A percentile compares a stretch with the other conserved stretches of the same genome.
Evolutionary conservation across 805 yeast genomes (phyloP).

Genomic region (Metschnikowia cubensis): DNA sequence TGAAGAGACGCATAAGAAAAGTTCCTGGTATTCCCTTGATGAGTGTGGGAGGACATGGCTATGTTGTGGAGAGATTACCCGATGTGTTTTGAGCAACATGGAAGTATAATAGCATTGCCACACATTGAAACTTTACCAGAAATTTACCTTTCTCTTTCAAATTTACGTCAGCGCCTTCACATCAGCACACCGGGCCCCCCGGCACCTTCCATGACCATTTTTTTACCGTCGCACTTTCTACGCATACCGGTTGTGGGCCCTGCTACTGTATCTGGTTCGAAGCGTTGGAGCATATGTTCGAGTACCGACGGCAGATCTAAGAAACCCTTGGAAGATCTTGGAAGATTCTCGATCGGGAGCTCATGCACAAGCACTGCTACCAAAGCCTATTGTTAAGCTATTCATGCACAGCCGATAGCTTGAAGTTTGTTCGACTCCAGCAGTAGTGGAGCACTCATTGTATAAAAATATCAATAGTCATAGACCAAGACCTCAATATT

Average conservation of each 20-base stretch:
- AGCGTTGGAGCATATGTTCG: neutral
- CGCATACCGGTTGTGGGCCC: neutral
- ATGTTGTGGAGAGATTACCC: conserved; percentile 91
- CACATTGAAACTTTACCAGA: too few relatives aligned
- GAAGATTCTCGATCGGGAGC: neutral
- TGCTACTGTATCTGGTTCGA: neutral
- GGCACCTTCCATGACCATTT: too few relatives aligned
- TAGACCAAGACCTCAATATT: too few relatives aligned
- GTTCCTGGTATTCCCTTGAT: conserved; percentile 95
- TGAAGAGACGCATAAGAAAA: conserved; percentile 89
- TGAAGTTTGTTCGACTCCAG: too few relatives aligned
- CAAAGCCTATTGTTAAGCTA: neutral
- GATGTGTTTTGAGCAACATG: conserved; percentile 61
- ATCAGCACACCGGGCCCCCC: too few relatives aligned
- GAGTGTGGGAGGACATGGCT: conserved; percentile 93
- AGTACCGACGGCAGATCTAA: neutral
- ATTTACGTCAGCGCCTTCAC: too few relatives aligned
- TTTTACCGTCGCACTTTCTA: neutral
- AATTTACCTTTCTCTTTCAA: too few relatives aligned
- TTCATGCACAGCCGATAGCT: neutral
- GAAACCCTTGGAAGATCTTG: neutral
- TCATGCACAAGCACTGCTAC: neutral
- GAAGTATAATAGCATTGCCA: too few relatives aligned
- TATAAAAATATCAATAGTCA: too few relatives aligned
- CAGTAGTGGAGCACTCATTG: too few relatives aligned